Evolutionary conservation across 208 protist genomes (phyloP).

Genomic region (Crithidia expoeki): DNA sequence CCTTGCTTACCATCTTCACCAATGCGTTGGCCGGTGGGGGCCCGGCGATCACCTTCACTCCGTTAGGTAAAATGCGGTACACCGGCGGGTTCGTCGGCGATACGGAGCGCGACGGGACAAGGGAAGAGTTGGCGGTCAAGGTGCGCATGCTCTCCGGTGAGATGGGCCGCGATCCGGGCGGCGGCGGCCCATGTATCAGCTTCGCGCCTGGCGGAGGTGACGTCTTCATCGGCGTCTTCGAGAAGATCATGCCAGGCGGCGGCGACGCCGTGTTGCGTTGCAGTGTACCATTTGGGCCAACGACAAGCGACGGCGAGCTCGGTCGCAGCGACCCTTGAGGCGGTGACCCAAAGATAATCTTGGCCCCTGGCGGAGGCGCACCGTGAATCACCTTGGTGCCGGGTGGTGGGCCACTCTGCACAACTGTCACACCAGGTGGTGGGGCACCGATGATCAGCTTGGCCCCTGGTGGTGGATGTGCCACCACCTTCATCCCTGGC

Average conservation of each 20-base stretch:
- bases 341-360: slow-evolving; percentile 8
- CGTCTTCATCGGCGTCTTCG: slow-evolving; percentile 14
- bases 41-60: slow-evolving; percentile 58
- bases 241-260: slow-evolving; percentile 21
- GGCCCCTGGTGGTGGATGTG: slow-evolving; percentile 5
- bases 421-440: slow-evolving; percentile 47
- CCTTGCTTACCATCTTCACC: slow-evolving; percentile 15
- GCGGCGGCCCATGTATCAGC: slow-evolving; percentile 48
- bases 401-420: slow-evolving; percentile 51
- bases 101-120: slow-evolving; percentile 23
- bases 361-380: slow-evolving; percentile 20
- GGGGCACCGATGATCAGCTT: slow-evolving; percentile 32
- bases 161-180: slow-evolving; percentile 41
- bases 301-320: slow-evolving; percentile 1
- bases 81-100: slow-evolving; percentile 34
- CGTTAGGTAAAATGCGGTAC: slow-evolving; percentile 40
- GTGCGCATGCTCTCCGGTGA: slow-evolving; percentile 17
- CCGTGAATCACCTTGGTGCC: slow-evolving; percentile 33
- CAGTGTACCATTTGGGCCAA: neutral
- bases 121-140: slow-evolving; percentile 8
- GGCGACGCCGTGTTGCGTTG: slow-evolving; percentile 11
- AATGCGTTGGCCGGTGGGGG: slow-evolving; percentile 44
- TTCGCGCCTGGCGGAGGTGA: slow-evolving; percentile 43
- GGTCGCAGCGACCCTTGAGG: neutral
- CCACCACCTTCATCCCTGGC: slow-evolving; percentile 43